These are phyloP conservation scores for Neltuma alba DNA, from an alignment of 306 rosid genomes.

Conservation along the genomic window DNA sequence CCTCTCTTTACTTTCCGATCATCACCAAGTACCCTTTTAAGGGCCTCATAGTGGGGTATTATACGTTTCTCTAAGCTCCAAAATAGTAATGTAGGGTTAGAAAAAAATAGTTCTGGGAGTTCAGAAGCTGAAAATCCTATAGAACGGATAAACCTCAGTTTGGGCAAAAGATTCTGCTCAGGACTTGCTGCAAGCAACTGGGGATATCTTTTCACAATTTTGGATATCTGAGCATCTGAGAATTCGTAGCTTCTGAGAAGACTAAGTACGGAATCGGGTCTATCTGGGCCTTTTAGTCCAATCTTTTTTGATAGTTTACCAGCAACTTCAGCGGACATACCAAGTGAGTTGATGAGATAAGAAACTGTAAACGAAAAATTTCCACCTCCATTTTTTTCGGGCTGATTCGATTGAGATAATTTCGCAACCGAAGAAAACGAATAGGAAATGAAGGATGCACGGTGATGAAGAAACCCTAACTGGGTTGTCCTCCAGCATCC, in stretches of 20 bases:
- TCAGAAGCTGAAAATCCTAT: too few species aligned
- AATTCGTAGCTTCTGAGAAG: too few species aligned
- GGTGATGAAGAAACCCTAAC: not conserved
- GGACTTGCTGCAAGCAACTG: too few species aligned
- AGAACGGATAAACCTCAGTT: too few species aligned
- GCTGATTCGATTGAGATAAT: too few species aligned
- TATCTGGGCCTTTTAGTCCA: not conserved
- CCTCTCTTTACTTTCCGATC: not conserved
- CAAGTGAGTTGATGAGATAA: conserved; percentile 29
- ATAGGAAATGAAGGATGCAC: not conserved
- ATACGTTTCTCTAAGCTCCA: too few species aligned
- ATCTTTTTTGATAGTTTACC: conserved; percentile 16
- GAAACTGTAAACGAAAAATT: not conserved
- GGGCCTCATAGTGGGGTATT: too few species aligned
- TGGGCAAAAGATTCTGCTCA: too few species aligned
- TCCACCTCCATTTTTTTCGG: not conserved
- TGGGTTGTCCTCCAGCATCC: not conserved
- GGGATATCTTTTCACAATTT: too few species aligned
- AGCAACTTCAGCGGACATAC: conserved; percentile 38
- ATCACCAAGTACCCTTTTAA: too few species aligned
- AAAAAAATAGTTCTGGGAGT: not conserved
- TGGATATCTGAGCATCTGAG: too few species aligned
- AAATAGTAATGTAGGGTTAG: too few species aligned
- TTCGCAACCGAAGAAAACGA: not conserved
- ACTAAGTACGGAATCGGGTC: conserved; percentile 14